Evolutionary conservation across 148 eudicot species (phyloP), one percentile per base, ranked within the genome.

Genomic region (Amaranthus hypochondriacus): DNA sequence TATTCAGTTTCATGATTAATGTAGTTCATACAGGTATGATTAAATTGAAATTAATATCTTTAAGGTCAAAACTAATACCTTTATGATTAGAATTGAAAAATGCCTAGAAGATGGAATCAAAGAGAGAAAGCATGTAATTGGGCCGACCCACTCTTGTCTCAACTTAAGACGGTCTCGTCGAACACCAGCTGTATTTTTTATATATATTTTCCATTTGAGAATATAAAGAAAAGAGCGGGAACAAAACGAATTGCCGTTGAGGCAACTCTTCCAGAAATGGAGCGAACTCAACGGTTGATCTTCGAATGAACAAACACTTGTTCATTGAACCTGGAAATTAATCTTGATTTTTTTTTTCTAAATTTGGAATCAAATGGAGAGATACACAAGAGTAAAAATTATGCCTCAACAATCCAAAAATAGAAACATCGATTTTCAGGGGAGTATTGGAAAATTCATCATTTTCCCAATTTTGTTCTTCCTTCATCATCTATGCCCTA

Each of bases 221-320:
- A 18, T 7, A 6, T 12, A 46, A 28, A 46, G 21, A 58, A 49
- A 66, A 14, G 52, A 9, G 76, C 48, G 69, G 59, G 76, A 62
- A 51, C 9, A 3, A 53, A n/a, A 9, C 44, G 7, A 10, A 5
- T 13, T 8, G 14, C 12, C 42, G 3, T 50, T 5, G 11, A 18
- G 69, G 13, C 6, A 12, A 14, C 51, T 47, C 7, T 67, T 56
- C 56, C 70, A 68, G 63, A 74, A 74, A 74, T 48, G 66, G 52
- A 75, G 71, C 78, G 78, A 79, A 74, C 64, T 69, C 66, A 70
- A 74, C 73, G 82, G 71, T 69, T 47, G 57, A 13, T 65, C 71
- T 55, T 14, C 62, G 47, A 10, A 44, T 15, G 44, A 42, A 47
- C 28, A 60, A 21, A 57, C 80, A 77, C 48, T 15, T 73, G 73